phyloP scores from a whole-genome alignment of 1,139 yeast species.

The Candida pseudocylindracea region DNA sequence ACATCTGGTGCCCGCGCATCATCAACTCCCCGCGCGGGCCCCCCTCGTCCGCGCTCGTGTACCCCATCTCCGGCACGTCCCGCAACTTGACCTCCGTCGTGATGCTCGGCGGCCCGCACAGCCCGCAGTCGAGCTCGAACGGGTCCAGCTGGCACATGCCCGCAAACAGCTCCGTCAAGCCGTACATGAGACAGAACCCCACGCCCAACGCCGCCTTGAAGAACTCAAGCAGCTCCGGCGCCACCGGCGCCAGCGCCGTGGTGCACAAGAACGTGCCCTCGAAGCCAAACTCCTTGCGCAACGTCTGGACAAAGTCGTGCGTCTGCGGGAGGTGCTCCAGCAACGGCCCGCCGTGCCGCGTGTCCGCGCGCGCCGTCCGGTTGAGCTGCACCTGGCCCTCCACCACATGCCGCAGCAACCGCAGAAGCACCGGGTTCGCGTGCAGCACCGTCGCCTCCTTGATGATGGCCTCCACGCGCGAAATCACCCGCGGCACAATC shows the following conservation, averaged over 20 bases:
- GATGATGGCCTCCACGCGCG: background rate
- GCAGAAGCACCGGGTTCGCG: slow-evolving; percentile 10
- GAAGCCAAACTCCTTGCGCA: slow-evolving; percentile 16
- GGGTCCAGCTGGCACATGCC: slow-evolving; percentile 12
- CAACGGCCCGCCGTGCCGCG: slow-evolving; percentile 4
- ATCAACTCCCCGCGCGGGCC: slow-evolving; percentile 21
- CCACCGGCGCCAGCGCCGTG: slow-evolving; percentile 23
- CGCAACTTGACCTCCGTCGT: slow-evolving; percentile 34
- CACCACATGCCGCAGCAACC: slow-evolving; percentile 3
- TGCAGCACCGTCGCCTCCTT: background rate
- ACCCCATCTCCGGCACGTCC: slow-evolving; percentile 50
- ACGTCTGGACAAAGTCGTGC: slow-evolving; percentile 7
- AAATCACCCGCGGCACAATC: slow-evolving; percentile 2
- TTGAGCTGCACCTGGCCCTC: slow-evolving; percentile 9
- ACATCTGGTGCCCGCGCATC: slow-evolving; percentile 47
- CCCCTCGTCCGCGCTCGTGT: slow-evolving; percentile 15
- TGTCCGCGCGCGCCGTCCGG: slow-evolving; percentile 1
- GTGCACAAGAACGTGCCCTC: slow-evolving; percentile 9
- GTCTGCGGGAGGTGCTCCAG: slow-evolving; percentile 3
- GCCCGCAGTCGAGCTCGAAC: slow-evolving; percentile 16
- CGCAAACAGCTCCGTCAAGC: slow-evolving; percentile 23
- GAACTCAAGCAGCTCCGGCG: slow-evolving; percentile 17
- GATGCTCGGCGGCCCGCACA: slow-evolving; percentile 30
- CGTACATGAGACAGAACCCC: slow-evolving; percentile 21
- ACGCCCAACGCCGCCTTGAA: slow-evolving; percentile 15